Base-by-base conservation (phyloP, 805 yeast species). In the Saitoella complicata region DNA sequence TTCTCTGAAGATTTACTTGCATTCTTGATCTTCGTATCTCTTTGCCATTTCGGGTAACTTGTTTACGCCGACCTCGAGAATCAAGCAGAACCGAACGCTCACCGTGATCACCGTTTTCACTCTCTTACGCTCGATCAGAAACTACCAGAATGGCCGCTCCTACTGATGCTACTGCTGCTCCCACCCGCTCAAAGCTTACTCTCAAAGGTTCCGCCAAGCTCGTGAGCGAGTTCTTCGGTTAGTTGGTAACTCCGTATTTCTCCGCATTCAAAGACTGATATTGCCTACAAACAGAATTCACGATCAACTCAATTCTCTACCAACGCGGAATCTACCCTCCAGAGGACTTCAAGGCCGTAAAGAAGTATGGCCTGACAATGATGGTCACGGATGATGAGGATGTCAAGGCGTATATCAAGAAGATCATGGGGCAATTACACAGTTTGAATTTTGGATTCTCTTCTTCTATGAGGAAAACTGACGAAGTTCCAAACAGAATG, bases 281-380 rank as follows among this genome's bases (percentile, higher is more conserved):
- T 29, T 7, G 32, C 21, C 30, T n/a, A 6, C 11, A 10, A 10
- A 2, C 41, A 61, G 81, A 83, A 53, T 83, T 76, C 58, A 73
- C 88, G 44, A 77, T 87, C 44, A 80, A 84, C 56, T 51, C 78
- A 41, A 82, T 87, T 30, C 69, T 88, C 5, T 87, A 80, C 58
- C 96, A 88, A 59, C 65, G 97, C 43, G 94, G 94, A 0, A 77
- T 87, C 12, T 87, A 87, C 54, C 94, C 95, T 0, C 70, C 82
- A 3, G 93, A 82, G 49, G 94, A 85, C 57, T 87, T 88, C 61
- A 71, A 71, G 43, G 68, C 78, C 1, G 85, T 83, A 2, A 71
- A 73, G 53, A 85, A 84, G 57, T 88, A 84, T 60, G 95, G 83
- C 13, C 61, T 87, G 45, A 80, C 78, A 46, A 62, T 87, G 61